A percentile compares a stretch with the other conserved stretches of the same genome.
Evolutionary conservation across 1,139 yeast genomes (phyloP).

Genomic region (Saccharomyces hybrid): DNA sequence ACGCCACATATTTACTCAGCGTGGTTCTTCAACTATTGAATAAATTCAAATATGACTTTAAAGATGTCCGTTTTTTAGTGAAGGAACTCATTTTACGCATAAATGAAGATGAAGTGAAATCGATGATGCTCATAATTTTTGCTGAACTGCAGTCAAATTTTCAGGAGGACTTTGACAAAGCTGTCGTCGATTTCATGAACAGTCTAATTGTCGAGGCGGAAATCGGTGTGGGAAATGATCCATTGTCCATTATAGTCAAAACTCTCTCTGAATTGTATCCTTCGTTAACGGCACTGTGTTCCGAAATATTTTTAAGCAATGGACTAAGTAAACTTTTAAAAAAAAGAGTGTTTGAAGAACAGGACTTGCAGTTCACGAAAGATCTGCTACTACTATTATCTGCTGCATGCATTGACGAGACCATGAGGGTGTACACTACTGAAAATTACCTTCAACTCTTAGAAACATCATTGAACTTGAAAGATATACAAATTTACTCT

Average conservation of each 20-base stretch:
- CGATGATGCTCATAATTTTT: constrained; percentile 22
- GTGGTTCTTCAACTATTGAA: constrained; percentile 19
- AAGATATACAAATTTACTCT: constrained; percentile 16
- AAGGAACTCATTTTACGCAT: constrained; percentile 20
- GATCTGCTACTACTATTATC: constrained; percentile 19
- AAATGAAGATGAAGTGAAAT: constrained; percentile 15
- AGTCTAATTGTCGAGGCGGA: constrained; percentile 26
- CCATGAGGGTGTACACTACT: constrained; percentile 23
- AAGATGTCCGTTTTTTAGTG: constrained; percentile 19
- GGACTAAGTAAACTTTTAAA: constrained; percentile 20
- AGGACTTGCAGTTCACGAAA: constrained; percentile 15
- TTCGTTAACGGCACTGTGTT: constrained; percentile 23
- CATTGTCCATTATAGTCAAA: constrained; percentile 18
- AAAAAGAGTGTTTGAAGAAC: constrained; percentile 10
- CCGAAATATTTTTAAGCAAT: constrained; percentile 21
- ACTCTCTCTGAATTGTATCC: constrained; percentile 27
- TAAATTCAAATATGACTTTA: constrained; percentile 19
- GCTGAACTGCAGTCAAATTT: constrained; percentile 15
- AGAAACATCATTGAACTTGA: constrained; percentile 18
- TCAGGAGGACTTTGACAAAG: constrained; percentile 14
- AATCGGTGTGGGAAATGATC: constrained; percentile 20
- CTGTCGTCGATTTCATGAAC: constrained; percentile 17
- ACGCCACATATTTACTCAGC: constrained; percentile 16
- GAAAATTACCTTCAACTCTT: constrained; percentile 22
- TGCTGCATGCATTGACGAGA: constrained; percentile 30